Conservation (phyloP, 2,329 filamentous ascomycete species). For the Penicillium sclerotiorum region DNA sequence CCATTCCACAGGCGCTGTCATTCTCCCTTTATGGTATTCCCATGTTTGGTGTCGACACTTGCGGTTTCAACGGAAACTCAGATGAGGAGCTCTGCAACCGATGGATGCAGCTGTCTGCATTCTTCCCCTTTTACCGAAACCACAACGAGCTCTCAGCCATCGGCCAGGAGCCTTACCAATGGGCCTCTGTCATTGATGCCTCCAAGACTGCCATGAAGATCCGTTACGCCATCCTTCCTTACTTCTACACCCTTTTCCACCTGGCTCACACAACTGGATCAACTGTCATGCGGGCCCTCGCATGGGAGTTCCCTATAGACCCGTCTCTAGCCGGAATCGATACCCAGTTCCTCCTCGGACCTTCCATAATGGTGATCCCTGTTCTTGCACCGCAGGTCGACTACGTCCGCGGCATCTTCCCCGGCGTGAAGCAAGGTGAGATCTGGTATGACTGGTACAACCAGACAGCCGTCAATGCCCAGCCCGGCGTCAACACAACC, state of each 20-base stretch:
- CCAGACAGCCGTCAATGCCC: conserved; percentile 56
- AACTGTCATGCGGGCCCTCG: conserved; percentile 72
- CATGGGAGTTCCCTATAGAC: conserved; percentile 75
- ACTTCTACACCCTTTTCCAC: conserved; percentile 75
- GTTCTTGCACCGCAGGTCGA: conserved; percentile 64
- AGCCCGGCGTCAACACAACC: conserved; percentile 60
- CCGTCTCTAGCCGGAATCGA: conserved; percentile 68
- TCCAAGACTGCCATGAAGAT: conserved; percentile 69
- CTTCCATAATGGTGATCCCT: conserved; percentile 66
- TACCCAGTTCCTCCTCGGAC: conserved; percentile 72
- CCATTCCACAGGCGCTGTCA: conserved; percentile 74
- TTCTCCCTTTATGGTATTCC: conserved; percentile 76
- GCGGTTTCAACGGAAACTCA: conserved; percentile 69
- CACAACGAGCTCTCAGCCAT: conserved; percentile 67
- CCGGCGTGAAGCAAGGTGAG: conserved; percentile 61
- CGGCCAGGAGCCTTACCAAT: conserved; percentile 71
- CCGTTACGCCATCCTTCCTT: conserved; percentile 71
- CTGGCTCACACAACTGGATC: conserved; percentile 65
- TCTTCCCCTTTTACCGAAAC: conserved; percentile 79
- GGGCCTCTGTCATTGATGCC: conserved; percentile 67
- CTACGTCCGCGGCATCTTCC: conserved; percentile 69
- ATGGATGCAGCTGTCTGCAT: conserved; percentile 73
- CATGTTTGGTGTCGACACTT: conserved; percentile 73
- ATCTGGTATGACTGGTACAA: conserved; percentile 82
- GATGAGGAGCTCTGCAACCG: conserved; percentile 71